Conservation (phyloP, 108 stramenopile genomes). For the Poteriospumella lacustris region DNA sequence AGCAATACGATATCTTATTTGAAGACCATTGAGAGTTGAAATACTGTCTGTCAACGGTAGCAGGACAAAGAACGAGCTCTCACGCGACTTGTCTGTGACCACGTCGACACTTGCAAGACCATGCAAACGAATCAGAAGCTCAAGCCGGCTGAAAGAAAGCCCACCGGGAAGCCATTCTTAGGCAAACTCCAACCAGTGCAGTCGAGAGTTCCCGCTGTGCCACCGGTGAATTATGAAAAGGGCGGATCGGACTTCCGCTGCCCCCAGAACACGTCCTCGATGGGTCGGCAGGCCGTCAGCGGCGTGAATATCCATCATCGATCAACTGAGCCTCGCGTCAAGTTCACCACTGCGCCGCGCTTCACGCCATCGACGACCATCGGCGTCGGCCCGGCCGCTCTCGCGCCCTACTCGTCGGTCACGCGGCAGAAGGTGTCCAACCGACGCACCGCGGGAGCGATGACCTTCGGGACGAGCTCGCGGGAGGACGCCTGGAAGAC, state of each 20-base stretch:
- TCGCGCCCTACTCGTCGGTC: not conserved
- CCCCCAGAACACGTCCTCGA: not conserved
- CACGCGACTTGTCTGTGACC: no score
- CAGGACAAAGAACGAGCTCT: no score
- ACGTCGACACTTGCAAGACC: no score
- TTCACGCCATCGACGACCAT: not conserved
- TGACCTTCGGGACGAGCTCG: not conserved
- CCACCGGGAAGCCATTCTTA: not conserved
- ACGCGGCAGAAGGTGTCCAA: not conserved
- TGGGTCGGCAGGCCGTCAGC: not conserved
- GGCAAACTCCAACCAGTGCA: not conserved
- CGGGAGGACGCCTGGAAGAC: not conserved
- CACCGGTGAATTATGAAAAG: not conserved
- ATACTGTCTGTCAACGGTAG: no score
- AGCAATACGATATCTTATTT: no score
- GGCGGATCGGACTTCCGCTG: not conserved
- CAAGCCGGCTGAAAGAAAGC: no score
- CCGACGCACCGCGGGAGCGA: not conserved
- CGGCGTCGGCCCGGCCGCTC: not conserved
- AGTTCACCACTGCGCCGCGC: not conserved
- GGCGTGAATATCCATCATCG: not conserved
- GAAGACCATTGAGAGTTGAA: no score
- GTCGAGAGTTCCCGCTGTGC: not conserved
- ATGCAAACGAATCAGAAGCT: no score
- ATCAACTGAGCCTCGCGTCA: not conserved